phyloP scores from a whole-genome alignment of 495 filamentous ascomycete species.

The Aspergillus saccharolyticus region DNA sequence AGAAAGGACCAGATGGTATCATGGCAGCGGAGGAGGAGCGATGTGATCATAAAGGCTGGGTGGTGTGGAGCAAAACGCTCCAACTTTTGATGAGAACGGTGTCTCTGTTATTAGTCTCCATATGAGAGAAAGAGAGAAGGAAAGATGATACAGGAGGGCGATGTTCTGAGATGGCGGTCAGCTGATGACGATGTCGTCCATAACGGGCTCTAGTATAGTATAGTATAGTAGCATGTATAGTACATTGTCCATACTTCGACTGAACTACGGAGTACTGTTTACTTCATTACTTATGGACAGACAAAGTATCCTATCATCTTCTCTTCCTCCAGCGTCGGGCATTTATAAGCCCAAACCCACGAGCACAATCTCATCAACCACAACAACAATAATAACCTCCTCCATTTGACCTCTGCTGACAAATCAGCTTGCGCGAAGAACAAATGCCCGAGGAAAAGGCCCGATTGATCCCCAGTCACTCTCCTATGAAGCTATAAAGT shows the following conservation, averaged over 20 bases:
- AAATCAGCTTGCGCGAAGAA: constrained; percentile 4
- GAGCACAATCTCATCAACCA: too few species aligned
- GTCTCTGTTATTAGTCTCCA: too few species aligned
- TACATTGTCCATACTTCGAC: too few species aligned
- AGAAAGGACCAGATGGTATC: constrained; percentile 18
- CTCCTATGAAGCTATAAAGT: too few species aligned
- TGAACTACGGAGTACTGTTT: too few species aligned
- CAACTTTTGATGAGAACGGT: background rate
- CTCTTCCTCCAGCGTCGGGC: background rate
- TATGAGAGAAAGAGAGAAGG: background rate
- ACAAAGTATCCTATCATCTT: too few species aligned
- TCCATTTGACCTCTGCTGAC: constrained; percentile 10
- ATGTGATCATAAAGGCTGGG: constrained; percentile 7
- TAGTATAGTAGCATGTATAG: too few species aligned
- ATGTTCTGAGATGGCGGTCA: background rate
- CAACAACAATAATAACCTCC: background rate
- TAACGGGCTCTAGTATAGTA: too few species aligned
- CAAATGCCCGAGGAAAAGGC: background rate
- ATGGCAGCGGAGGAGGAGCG: constrained; percentile 14
- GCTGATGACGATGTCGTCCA: background rate
- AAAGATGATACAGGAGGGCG: background rate
- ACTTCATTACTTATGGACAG: too few species aligned
- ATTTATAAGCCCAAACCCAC: background rate
- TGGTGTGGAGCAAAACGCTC: too few species aligned
- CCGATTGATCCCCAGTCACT: too few species aligned